Percentiles rank a stretch among this genome's conserved stretches.
Evolutionary conservation across 805 yeast genomes (phyloP).

Genomic region (Lipomyces starkeyi): DNA sequence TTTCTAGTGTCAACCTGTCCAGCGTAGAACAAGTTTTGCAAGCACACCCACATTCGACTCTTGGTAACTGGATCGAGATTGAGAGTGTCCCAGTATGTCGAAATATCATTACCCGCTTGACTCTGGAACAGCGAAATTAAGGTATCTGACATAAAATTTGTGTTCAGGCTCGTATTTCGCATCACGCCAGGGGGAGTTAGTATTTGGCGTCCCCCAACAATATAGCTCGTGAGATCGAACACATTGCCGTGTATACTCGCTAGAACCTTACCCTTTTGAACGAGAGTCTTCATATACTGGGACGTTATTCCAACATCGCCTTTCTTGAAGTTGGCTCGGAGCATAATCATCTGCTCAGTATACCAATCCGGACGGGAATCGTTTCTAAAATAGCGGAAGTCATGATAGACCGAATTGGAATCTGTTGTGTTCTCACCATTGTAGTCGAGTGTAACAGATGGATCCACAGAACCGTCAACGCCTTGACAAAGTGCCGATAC

Average conservation of each 20-base stretch:
- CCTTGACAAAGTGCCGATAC: conserved; percentile 50
- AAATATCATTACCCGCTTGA: conserved; percentile 48
- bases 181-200: conserved; percentile 43
- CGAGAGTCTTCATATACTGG: conserved; percentile 43
- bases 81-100: conserved; percentile 42
- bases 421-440: conserved; percentile 47
- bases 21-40: conserved; percentile 49
- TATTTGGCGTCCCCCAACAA: conserved; percentile 46
- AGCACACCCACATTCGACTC: conserved; percentile 45
- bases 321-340: conserved; percentile 47
- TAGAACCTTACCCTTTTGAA: conserved; percentile 45
- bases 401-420: conserved; percentile 50
- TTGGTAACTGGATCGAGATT: conserved; percentile 39
- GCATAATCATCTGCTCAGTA: conserved; percentile 47
- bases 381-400: conserved; percentile 48
- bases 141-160: conserved; percentile 44
- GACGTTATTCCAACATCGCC: conserved; percentile 50
- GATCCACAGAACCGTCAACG: conserved; percentile 46
- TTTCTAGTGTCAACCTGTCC: conserved; percentile 51
- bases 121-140: conserved; percentile 47
- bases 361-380: conserved; percentile 54
- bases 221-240: conserved; percentile 49
- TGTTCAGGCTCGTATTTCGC: conserved; percentile 40
- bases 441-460: conserved; percentile 42
- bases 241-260: conserved; percentile 49